phyloP scores from a whole-genome alignment of 257 asterid species.

The Scutellaria minor region DNA sequence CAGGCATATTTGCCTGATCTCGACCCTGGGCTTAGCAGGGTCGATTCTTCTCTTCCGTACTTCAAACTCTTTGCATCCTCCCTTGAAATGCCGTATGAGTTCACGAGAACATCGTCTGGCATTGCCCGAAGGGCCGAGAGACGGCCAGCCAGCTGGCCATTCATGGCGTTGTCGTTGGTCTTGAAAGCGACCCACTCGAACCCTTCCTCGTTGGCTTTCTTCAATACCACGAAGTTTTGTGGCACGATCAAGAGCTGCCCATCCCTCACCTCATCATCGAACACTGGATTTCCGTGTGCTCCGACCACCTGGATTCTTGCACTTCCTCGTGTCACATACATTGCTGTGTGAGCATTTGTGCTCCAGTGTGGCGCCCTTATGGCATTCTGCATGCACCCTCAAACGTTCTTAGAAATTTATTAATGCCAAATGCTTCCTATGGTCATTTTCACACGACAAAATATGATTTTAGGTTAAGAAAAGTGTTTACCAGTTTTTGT shows the following conservation, averaged over 20 bases:
- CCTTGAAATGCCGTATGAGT: constrained; percentile 54
- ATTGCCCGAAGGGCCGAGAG: constrained; percentile 59
- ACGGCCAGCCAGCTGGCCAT: constrained; percentile 55
- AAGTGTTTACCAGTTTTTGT: too few relatives aligned
- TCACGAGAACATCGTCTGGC: constrained; percentile 63
- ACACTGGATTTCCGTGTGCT: constrained; percentile 45
- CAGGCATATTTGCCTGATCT: constrained; percentile 14
- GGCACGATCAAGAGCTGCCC: constrained; percentile 66
- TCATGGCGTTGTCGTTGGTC: constrained; percentile 66
- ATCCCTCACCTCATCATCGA: constrained; percentile 50
- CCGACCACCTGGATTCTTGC: constrained; percentile 68
- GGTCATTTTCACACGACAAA: too few relatives aligned
- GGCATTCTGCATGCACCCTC: constrained; percentile 47
- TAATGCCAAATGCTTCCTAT: too few relatives aligned
- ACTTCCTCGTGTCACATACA: constrained; percentile 57
- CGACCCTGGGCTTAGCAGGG: constrained; percentile 40
- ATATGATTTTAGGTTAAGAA: too few relatives aligned
- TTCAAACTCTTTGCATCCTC: constrained; percentile 57
- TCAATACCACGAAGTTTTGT: constrained; percentile 57
- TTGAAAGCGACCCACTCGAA: constrained; percentile 65
- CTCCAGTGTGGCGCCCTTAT: constrained; percentile 60
- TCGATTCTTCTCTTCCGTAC: constrained; percentile 56
- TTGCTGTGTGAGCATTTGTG: constrained; percentile 51
- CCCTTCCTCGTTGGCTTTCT: constrained; percentile 61
- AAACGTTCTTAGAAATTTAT: too few relatives aligned